A percentile compares a stretch with the other conserved stretches of the same genome.
Evolutionary conservation across 495 filamentous ascomycete species (phyloP).

Genomic region (Hypoxylon lienhwacheense): DNA sequence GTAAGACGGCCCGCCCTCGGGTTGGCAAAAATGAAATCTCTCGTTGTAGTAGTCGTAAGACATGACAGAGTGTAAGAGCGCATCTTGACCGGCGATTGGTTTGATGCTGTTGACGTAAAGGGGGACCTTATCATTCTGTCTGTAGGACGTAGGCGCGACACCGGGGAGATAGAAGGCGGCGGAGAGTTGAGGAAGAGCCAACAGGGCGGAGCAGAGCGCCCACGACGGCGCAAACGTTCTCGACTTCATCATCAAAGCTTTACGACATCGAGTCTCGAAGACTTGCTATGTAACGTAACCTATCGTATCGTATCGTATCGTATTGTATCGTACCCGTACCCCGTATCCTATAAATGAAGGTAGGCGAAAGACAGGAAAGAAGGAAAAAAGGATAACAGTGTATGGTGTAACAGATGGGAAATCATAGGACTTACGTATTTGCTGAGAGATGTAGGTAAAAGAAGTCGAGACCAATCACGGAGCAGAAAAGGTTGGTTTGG

Average conservation of each 20-base stretch:
- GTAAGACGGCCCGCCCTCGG: conserved; percentile 69
- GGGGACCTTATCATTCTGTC: conserved; percentile 72
- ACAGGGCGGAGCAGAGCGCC: conserved; percentile 51
- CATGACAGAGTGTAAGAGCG: conserved; percentile 83
- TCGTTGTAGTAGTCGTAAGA: conserved; percentile 94
- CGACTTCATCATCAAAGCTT: conserved; percentile 48
- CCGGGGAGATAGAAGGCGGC: conserved; percentile 94
- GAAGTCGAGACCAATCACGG: conserved; percentile 28
- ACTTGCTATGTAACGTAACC: too few relatives aligned
- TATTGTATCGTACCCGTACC: neutral
- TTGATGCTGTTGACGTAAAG: conserved; percentile 92
- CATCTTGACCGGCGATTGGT: conserved; percentile 74
- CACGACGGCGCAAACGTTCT: conserved; percentile 49
- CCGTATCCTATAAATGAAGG: neutral
- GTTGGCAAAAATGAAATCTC: conserved; percentile 82
- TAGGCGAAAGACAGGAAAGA: neutral
- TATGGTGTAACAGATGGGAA: neutral
- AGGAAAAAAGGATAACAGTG: neutral
- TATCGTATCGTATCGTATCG: too few relatives aligned
- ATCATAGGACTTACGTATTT: conserved; percentile 24
- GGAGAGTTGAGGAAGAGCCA: conserved; percentile 56
- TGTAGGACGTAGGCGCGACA: conserved; percentile 91
- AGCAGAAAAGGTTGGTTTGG: conserved; percentile 23
- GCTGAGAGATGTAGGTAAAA: conserved; percentile 12
- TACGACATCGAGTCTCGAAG: conserved; percentile 30